Base-by-base conservation (phyloP, 2,329 filamentous ascomycete genomes). In the Ophiostoma piceae region DNA sequence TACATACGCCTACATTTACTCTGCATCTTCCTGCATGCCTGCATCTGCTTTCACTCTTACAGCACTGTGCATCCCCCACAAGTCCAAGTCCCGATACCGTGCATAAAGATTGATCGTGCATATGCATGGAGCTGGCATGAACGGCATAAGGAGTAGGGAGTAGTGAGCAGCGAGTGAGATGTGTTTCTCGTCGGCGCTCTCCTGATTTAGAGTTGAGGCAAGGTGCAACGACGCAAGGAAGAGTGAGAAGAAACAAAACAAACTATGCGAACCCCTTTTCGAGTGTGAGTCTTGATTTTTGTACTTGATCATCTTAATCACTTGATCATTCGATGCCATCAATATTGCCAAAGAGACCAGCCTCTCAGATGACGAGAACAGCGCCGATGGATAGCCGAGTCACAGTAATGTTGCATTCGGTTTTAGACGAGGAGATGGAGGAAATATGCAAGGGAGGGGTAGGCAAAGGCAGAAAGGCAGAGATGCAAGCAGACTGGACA, bases 51-150 rank as follows among this genome's bases (percentile, higher is more conserved):
- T 47, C 8, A 8, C 35, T 35, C 35, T 19, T 47, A 47, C 43
- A 47, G 43, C 16, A 47, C 43, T 19, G 14, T n/a, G 19, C 43
- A 47, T 47, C 16, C 51, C 51, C 51, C 51, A 57, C 57, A 62
- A 62, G 57, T 32, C 22, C 57, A 62, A 62, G 57, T 32, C 51
- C 57, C 57, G 57, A 62, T 32, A 29, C 26, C 22, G 14, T 62
- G 57, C 57, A 62, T 62, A 19, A 32, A 60, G 57, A 62, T 19
- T 29, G 57, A 62, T 62, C 57, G 14, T 62, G 57, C 57, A 62
- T 62, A 62, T 62, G 57, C 57, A 62, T 32, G 57, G 11, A 62
- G 26, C 26, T 57, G 57, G 12, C 57, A 62, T 62, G 57, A 62
- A 62, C 43, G 43, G 43, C 19, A 16, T 47, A 35, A 1, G 35